Evolutionary conservation across 2,329 filamentous ascomycete species (phyloP), one percentile per base, ranked within the genome.

Genomic region (Colletotrichum lini): DNA sequence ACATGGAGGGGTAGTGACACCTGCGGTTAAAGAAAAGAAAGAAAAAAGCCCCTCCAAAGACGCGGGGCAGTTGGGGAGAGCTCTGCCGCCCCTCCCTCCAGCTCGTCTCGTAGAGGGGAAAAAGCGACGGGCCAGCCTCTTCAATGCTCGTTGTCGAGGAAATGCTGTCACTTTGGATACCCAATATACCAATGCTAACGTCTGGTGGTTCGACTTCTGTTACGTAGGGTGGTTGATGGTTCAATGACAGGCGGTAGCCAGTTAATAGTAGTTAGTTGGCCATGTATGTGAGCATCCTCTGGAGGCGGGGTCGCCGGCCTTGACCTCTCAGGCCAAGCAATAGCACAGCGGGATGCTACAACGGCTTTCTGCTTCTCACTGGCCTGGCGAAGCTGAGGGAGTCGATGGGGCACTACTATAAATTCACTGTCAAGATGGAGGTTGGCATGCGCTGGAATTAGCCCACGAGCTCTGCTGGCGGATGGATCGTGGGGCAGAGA

Each of bases 1-100:
- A 47, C 21, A 59, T 71, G 69, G 69, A 68, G 69, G 69, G 69
- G 69, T 64, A 71, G 57, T 45, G 68, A 58, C 67, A 63, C 21
- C 53, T 68, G 53, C 23, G 58, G 30, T 35, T 35, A 35, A 35
- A 35, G 30, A 35, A 35, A 10, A 35, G 30, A 35, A 35, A 59
- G 56, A 54, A 53, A 63, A 64, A 63, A 64, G 65, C 58, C 65
- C 69, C 69, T 71, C 65, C 69, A 68, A 35, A 35, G 30, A 54
- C 65, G 69, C 69, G 65, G 69, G 69, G 69, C 58, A 71, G 5
- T 59, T 59, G 56, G 30, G 50, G 26, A 38, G 30, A 40, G 45
- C 45, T 38, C 30, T 35, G 30, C 9, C 30, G 2, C 30, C 30
- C 30, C 30, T 35, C 21, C 30, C 30, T 26, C 12, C 26, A 16